phyloP scores from a whole-genome alignment of 2,329 filamentous ascomycete species.

The Pseudogymnoascus sp. region DNA sequence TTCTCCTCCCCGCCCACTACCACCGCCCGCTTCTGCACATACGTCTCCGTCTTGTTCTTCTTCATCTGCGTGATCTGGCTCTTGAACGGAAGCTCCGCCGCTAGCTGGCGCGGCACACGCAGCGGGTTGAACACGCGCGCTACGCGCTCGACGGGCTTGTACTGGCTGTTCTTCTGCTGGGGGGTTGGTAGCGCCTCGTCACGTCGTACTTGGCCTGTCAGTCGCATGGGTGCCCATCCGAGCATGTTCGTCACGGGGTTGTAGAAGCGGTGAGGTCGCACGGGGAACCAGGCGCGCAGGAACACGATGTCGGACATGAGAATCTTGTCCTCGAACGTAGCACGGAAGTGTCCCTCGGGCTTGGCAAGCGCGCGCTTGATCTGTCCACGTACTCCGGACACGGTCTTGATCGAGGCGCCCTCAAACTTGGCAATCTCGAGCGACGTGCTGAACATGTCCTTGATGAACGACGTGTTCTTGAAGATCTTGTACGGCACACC shows the following conservation, averaged over 20 bases:
- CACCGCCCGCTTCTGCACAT: slow-evolving; percentile 94
- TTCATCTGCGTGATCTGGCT: slow-evolving; percentile 79
- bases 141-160: slow-evolving; percentile 59
- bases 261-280: slow-evolving; percentile 93
- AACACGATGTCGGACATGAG: slow-evolving; percentile 96
- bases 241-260: slow-evolving; percentile 92
- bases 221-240: slow-evolving; percentile 84
- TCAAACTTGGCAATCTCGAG: slow-evolving; percentile 98
- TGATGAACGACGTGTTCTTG: slow-evolving; percentile 98
- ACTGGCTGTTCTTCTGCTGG: slow-evolving; percentile 73
- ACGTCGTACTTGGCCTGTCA: slow-evolving; percentile 84
- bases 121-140: slow-evolving; percentile 69
- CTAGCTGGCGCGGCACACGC: slow-evolving; percentile 66
- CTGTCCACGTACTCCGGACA: slow-evolving; percentile 89
- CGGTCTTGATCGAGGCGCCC: slow-evolving; percentile 89
- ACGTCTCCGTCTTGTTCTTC: slow-evolving; percentile 72
- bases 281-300: slow-evolving; percentile 90
- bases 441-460: slow-evolving; percentile 91
- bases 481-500: slow-evolving; percentile 95
- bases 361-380: slow-evolving; percentile 93
- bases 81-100: slow-evolving; percentile 81
- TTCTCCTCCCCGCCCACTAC: slow-evolving; percentile 78
- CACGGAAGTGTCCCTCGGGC: slow-evolving; percentile 90
- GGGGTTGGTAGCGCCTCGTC: slow-evolving; percentile 69
- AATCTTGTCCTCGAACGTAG: slow-evolving; percentile 98